These are phyloP conservation scores for Plectosphaerella plurivora DNA, from an alignment of 2,329 filamentous ascomycete genomes.

Conservation along the genomic window DNA sequence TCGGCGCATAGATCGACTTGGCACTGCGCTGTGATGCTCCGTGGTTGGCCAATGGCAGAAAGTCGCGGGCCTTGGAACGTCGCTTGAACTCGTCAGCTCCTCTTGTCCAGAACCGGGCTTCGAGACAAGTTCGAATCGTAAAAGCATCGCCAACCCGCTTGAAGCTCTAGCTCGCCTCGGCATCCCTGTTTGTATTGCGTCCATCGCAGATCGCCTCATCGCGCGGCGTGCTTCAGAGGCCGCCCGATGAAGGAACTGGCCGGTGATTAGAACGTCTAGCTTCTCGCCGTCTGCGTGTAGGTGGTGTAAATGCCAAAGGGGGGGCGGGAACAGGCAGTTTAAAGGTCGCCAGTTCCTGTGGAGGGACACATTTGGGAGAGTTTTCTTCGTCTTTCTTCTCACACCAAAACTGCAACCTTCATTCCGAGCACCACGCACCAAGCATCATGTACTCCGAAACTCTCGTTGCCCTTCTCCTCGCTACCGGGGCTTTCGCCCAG, in stretches of 20 bases:
- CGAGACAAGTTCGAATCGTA: too few relatives aligned
- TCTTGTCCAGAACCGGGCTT: not conserved
- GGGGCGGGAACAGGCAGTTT: too few relatives aligned
- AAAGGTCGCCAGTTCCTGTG: too few relatives aligned
- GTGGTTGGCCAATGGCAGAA: not conserved
- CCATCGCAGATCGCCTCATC: not conserved
- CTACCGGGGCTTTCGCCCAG: not conserved
- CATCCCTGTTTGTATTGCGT: not conserved
- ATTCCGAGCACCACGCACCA: not conserved
- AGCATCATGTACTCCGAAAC: slow-evolving; percentile 10
- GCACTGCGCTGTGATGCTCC: not conserved
- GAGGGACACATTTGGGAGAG: too few relatives aligned
- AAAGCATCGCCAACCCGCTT: too few relatives aligned
- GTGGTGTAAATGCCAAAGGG: too few relatives aligned
- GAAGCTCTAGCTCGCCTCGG: too few relatives aligned
- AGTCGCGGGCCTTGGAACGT: not conserved
- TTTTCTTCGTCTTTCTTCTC: not conserved
- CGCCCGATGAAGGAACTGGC: too few relatives aligned
- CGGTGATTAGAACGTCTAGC: not conserved
- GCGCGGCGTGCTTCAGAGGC: not conserved
- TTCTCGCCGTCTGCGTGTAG: not conserved
- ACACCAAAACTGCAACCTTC: not conserved
- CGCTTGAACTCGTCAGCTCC: not conserved
- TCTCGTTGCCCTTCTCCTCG: slow-evolving; percentile 6
- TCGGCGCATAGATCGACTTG: not conserved